Evolutionary conservation across 176 grass and related monocot genomes (phyloP).

Genomic region (Puya raimondii): DNA sequence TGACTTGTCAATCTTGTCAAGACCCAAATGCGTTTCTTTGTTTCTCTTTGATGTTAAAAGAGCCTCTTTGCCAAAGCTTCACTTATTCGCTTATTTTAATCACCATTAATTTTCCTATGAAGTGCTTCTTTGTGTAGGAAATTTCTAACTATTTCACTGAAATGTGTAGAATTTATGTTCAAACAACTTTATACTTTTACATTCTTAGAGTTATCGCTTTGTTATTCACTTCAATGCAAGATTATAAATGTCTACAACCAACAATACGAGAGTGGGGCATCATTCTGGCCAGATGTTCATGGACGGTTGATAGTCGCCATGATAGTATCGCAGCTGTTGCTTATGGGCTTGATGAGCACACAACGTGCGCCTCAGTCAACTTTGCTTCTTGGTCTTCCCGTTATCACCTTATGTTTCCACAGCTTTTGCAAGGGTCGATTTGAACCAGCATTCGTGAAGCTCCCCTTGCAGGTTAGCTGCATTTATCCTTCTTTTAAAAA

Average conservation of each 20-base stretch:
- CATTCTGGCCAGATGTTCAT: conserved; percentile 93
- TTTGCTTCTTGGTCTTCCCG: conserved; percentile 61
- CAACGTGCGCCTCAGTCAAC: conserved; percentile 48
- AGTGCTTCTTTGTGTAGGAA: too few species aligned
- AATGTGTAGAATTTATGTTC: too few species aligned
- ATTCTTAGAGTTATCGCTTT: not conserved
- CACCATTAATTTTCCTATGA: too few species aligned
- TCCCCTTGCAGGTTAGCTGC: conserved; percentile 60
- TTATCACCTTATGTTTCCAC: conserved; percentile 82
- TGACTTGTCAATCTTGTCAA: too few species aligned
- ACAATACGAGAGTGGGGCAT: conserved; percentile 73
- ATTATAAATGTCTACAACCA: conserved; percentile 96
- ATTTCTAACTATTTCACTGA: too few species aligned
- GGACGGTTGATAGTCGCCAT: conserved; percentile 48
- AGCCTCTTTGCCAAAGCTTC: too few species aligned
- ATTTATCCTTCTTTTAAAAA: not conserved
- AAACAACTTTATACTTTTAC: not conserved
- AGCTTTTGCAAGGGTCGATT: conserved; percentile 75
- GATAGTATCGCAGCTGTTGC: conserved; percentile 82
- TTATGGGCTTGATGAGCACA: conserved; percentile 77
- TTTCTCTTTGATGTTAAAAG: too few species aligned
- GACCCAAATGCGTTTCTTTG: too few species aligned
- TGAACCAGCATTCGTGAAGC: conserved; percentile 78
- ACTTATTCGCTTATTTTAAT: too few species aligned
- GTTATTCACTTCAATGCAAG: conserved; percentile 31